Conservation (phyloP, 2,329 filamentous ascomycete species). For the Exophiala sp. region DNA sequence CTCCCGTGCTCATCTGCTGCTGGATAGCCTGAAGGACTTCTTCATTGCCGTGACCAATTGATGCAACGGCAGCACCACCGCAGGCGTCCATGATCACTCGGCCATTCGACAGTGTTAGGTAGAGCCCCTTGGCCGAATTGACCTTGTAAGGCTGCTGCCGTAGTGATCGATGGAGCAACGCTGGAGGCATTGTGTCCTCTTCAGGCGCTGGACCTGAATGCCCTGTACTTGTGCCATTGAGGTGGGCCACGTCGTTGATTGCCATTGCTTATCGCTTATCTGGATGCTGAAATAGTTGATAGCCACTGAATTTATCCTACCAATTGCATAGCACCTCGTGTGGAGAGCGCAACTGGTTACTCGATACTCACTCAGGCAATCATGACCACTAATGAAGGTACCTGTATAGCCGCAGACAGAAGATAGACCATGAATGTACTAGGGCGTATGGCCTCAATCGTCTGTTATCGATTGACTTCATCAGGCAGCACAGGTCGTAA, state of each 20-base stretch:
- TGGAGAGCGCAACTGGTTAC: too few species aligned
- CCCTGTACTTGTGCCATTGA: background rate
- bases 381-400: too few species aligned
- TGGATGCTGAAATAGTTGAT: too few species aligned
- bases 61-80: slow-evolving; percentile 67
- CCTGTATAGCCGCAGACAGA: too few species aligned
- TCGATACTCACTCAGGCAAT: too few species aligned
- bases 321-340: too few species aligned
- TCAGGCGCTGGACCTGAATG: background rate
- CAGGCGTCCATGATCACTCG: slow-evolving; percentile 67
- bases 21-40: slow-evolving; percentile 59
- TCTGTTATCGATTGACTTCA: too few species aligned
- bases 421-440: too few species aligned
- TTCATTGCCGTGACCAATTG: slow-evolving; percentile 63
- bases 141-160: slow-evolving; percentile 47
- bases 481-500: too few species aligned
- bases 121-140: slow-evolving; percentile 49
- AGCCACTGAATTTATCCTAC: too few species aligned
- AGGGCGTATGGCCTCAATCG: too few species aligned
- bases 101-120: slow-evolving; percentile 54
- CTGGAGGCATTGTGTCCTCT: background rate
- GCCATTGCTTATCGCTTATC: too few species aligned
- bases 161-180: slow-evolving; percentile 52
- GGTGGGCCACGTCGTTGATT: background rate
- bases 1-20: slow-evolving; percentile 49